Conservation (phyloP, 2,329 filamentous ascomycete genomes). For the Paecilomyces formosus region DNA sequence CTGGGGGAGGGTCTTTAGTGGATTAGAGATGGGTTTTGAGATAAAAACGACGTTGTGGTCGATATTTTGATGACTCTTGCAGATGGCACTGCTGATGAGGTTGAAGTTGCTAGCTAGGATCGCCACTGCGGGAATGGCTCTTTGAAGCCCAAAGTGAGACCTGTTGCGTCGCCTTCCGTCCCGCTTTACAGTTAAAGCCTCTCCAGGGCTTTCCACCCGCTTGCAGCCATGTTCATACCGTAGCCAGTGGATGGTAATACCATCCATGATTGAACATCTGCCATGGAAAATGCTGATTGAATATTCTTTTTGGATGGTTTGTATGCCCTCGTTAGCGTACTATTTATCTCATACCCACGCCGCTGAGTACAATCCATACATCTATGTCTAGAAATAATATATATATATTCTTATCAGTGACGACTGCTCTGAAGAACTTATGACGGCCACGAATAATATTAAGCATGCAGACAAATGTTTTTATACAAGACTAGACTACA, state of each 20-base stretch:
- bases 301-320: background rate
- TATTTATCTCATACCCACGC: no score
- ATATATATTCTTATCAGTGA: background rate
- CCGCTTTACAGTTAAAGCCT: background rate
- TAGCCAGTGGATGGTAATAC: background rate
- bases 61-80: conserved; percentile 13
- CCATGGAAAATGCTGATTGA: background rate
- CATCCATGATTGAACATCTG: background rate
- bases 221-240: background rate
- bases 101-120: background rate
- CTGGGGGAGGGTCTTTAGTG: conserved; percentile 1
- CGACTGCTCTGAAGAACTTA: background rate
- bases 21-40: conserved; percentile 3
- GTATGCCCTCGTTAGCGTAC: no score
- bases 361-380: no score
- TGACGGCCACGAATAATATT: background rate
- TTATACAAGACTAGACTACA: background rate
- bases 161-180: conserved; percentile 1
- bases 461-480: background rate
- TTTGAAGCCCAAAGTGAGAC: background rate
- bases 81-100: background rate
- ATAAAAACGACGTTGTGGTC: conserved; percentile 13
- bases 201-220: background rate
- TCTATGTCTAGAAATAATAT: background rate
- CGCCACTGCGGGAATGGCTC: background rate